Conservation (phyloP, 2,329 filamentous ascomycete genomes). For the Neurospora crassa region DNA sequence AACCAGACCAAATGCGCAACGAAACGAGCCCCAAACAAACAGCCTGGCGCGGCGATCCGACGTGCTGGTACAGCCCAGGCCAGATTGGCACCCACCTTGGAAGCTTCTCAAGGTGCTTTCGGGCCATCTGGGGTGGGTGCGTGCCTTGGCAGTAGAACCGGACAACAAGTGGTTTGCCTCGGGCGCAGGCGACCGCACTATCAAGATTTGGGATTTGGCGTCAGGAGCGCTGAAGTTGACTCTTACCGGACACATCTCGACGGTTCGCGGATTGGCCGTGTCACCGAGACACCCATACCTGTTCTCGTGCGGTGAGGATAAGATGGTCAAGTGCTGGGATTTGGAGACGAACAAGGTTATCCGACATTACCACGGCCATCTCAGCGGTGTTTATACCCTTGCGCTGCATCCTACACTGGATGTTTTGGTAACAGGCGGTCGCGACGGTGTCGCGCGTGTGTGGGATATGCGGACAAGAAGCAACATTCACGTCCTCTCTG, state of each 20-base stretch:
- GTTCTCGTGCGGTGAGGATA: constrained; percentile 96
- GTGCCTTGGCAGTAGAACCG: constrained; percentile 81
- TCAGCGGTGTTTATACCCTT: constrained; percentile 91
- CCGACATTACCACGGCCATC: constrained; percentile 91
- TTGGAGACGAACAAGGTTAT: constrained; percentile 99
- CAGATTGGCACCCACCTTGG: constrained; percentile 97
- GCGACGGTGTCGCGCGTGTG: constrained; percentile 87
- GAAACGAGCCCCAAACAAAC: constrained; percentile 27
- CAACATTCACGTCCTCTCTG: constrained; percentile 87
- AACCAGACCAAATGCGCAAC: constrained; percentile 18
- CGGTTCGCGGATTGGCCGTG: constrained; percentile 83
- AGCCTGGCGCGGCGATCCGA: constrained; percentile 25
- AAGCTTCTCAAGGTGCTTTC: constrained; percentile 97
- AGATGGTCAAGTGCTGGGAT: constrained; percentile 99
- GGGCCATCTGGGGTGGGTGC: constrained; percentile 92
- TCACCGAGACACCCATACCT: constrained; percentile 91
- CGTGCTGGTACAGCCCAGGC: constrained; percentile 44
- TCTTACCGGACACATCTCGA: constrained; percentile 88
- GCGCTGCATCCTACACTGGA: constrained; percentile 91
- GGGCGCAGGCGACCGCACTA: constrained; percentile 88
- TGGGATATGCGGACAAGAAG: constrained; percentile 98
- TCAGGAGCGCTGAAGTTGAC: constrained; percentile 77
- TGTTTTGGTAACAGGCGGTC: constrained; percentile 85
- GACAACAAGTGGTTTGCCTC: constrained; percentile 97
- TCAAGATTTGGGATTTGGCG: constrained; percentile 97